A percentile compares a stretch with the other conserved stretches of the same genome.
Conservation (phyloP, 139 green algal species). For the Trebouxia sp. region DNA sequence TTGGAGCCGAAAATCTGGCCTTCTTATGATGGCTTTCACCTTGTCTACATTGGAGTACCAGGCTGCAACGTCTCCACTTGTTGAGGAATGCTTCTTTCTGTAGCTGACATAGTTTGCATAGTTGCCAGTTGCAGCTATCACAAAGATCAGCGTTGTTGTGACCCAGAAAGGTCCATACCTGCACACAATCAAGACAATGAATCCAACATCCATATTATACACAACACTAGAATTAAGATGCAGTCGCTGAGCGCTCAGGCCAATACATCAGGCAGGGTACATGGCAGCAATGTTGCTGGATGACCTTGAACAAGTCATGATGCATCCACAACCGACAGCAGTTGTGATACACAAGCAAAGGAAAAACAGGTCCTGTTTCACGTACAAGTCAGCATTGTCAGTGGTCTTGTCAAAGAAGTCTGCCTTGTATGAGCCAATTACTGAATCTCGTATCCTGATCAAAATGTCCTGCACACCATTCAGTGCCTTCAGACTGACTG, state of each 20-base stretch:
- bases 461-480: conserved; percentile 65
- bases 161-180: conserved; percentile 90
- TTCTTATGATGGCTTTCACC: conserved; percentile 6
- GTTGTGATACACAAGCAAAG: too few relatives aligned
- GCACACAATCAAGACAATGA: conserved; percentile 9
- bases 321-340: too few relatives aligned
- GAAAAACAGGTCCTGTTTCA: too few relatives aligned
- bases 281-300: too few relatives aligned
- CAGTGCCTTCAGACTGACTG: too few relatives aligned
- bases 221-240: too few relatives aligned
- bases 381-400: conserved; percentile 76
- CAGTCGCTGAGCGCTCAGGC: too few relatives aligned
- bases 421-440: conserved; percentile 68
- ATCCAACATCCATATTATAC: too few relatives aligned
- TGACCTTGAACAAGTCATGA: too few relatives aligned
- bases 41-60: conserved; percentile 65
- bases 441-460: conserved; percentile 63
- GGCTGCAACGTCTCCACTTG: neutral
- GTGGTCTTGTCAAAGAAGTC: conserved; percentile 76
- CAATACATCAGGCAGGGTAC: too few relatives aligned
- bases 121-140: conserved; percentile 78
- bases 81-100: conserved; percentile 27
- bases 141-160: conserved; percentile 83
- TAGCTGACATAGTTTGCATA: conserved; percentile 68
- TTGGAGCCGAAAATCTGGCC: too few relatives aligned